Percentiles rank a stretch among this genome's conserved stretches.
Evolutionary conservation across 345 rosid genomes (phyloP).

Genomic region (Carallia pectinifolia): DNA sequence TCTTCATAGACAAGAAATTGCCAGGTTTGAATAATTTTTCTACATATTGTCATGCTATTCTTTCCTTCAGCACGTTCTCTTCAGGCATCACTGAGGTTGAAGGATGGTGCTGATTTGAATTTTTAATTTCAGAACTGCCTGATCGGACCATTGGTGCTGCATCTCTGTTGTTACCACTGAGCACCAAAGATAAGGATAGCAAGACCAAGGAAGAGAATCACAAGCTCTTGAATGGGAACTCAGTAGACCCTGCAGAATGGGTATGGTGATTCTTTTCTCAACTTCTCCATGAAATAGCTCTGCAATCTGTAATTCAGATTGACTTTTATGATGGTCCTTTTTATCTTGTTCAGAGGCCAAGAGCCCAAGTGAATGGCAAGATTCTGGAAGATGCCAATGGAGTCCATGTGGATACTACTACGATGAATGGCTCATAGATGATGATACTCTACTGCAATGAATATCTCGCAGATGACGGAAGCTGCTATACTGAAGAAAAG

Average conservation of each 20-base stretch:
- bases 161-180: slow-evolving; percentile 63
- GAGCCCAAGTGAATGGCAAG: slow-evolving; percentile 87
- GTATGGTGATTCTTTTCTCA: slow-evolving; percentile 32
- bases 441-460: slow-evolving; percentile 36
- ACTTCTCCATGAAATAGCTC: background rate
- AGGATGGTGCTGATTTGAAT: slow-evolving; percentile 16
- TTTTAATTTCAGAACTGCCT: slow-evolving; percentile 63
- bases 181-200: slow-evolving; percentile 59
- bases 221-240: slow-evolving; percentile 90
- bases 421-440: slow-evolving; percentile 70
- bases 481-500: slow-evolving; percentile 5
- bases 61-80: background rate
- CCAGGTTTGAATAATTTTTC: slow-evolving; percentile 60
- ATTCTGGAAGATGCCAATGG: slow-evolving; percentile 60
- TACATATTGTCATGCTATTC: background rate
- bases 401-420: slow-evolving; percentile 49
- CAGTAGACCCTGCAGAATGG: slow-evolving; percentile 85
- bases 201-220: slow-evolving; percentile 83
- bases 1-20: slow-evolving; percentile 92
- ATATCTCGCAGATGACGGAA: slow-evolving; percentile 54
- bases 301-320: background rate
- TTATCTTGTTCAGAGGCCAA: slow-evolving; percentile 51
- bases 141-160: slow-evolving; percentile 58
- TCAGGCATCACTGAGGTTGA: background rate
- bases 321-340: background rate